Percentiles rank a stretch among this genome's conserved stretches.
Evolutionary conservation across 768 basidiomycete genomes (phyloP).

Genomic region (Hypholoma fasciculare): DNA sequence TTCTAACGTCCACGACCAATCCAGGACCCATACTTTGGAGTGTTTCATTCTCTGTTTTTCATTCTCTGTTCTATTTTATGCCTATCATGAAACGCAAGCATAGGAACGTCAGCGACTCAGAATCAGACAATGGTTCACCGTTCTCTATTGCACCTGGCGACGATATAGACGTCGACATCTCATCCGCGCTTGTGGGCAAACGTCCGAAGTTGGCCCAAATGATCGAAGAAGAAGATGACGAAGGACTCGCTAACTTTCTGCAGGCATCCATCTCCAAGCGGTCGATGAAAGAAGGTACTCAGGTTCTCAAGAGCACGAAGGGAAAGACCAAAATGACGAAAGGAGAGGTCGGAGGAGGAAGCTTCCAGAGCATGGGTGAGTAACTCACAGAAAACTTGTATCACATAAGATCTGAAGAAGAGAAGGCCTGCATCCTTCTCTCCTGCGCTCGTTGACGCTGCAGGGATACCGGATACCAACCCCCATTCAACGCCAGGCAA

Average conservation of each 20-base stretch:
- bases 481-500: slow-evolving; percentile 90
- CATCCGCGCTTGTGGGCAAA: slow-evolving; percentile 55
- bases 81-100: slow-evolving; percentile 19
- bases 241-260: slow-evolving; percentile 65
- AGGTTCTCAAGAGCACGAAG: slow-evolving; percentile 76
- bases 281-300: slow-evolving; percentile 73
- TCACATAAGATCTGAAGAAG: background rate
- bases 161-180: slow-evolving; percentile 58
- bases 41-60: background rate
- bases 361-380: slow-evolving; percentile 95
- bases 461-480: slow-evolving; percentile 95
- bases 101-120: background rate
- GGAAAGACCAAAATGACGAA: slow-evolving; percentile 69
- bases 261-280: slow-evolving; percentile 69
- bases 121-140: slow-evolving; percentile 7
- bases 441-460: slow-evolving; percentile 84
- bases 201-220: slow-evolving; percentile 29
- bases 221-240: slow-evolving; percentile 57
- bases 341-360: slow-evolving; percentile 87
- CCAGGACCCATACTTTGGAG: too few relatives aligned
- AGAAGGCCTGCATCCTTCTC: slow-evolving; percentile 79
- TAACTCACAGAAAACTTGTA: slow-evolving; percentile 11
- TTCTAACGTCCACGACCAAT: too few relatives aligned
- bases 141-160: slow-evolving; percentile 17
- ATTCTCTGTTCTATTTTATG: slow-evolving; percentile 5